Base-by-base conservation (phyloP, 2,329 filamentous ascomycete species). In the Alternaria sp. region DNA sequence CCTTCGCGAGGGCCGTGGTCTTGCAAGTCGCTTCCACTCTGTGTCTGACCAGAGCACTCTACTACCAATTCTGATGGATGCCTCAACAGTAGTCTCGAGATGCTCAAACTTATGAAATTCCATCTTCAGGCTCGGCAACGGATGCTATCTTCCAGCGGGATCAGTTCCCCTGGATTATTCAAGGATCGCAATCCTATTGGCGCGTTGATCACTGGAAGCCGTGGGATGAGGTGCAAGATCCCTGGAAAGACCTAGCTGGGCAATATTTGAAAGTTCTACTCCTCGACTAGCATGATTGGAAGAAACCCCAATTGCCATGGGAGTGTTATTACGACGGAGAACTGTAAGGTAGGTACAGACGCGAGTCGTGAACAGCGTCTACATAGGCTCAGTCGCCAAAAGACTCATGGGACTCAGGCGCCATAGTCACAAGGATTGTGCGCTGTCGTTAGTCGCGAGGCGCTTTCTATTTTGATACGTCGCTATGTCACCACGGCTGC, bases 181-280 rank as follows among this genome's bases (percentile, higher is more conserved):
- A 19, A 19, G 43, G 43, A 45, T 45, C 43, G 43, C n/a, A 45
- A 45, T 17, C 19, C n/a, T 63, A 63, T 45, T 59, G 61, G 61
- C 55, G 56, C 15, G 30, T 59, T 10, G 25, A 59, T 55, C 8
- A 28, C 15, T 17, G 7, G 28, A 30, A 54, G 55, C 15, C 36
- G 23, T 59, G 55, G 45, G 49, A 59, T 10, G 60, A 62, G 17
- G 43, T 62, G n/a, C 50, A 62, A 55, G 44, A 50, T 54, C 50
- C 40, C 28, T 62, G 60, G 55, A 32, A 28, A 11, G 45, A 30
- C 11, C 30, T 63, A 23, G 50, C 45, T 11, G 61, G 61, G n/a
- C 21, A n/a, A 26, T 44, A 59, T 17, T 50, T 28, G 19, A 63
- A 63, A 43, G 17, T 63, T 19, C 25, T 62, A 23, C 57, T 53